phyloP scores from a whole-genome alignment of 1,284 basidiomycete genomes.

The Dichomitus squalens region DNA sequence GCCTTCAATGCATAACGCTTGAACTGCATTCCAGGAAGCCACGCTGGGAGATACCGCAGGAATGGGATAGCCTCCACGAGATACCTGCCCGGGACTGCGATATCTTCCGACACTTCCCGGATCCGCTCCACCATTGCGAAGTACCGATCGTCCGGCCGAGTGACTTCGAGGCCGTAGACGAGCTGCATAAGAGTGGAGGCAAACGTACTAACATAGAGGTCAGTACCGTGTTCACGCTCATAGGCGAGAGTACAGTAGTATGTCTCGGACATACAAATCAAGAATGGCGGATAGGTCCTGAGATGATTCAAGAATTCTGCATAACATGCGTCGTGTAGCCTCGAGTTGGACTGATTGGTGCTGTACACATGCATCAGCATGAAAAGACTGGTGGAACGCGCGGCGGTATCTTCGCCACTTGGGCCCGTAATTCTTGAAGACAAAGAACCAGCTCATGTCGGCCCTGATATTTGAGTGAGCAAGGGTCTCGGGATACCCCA shows the following conservation, averaged over 20 bases:
- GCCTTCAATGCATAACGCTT: background rate
- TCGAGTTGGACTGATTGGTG: background rate
- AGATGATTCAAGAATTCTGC: background rate
- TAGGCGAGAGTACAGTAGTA: too few relatives aligned
- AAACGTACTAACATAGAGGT: conserved; percentile 2
- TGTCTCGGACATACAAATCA: too few relatives aligned
- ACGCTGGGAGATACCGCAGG: conserved; percentile 24
- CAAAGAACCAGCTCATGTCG: background rate
- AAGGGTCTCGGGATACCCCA: too few relatives aligned
- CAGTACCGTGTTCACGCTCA: too few relatives aligned
- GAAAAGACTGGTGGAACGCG: conserved; percentile 11
- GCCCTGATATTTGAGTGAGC: too few relatives aligned
- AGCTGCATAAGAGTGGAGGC: conserved; percentile 9
- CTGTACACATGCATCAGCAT: background rate
- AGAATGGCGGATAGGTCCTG: background rate
- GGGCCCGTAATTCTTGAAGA: conserved; percentile 8
- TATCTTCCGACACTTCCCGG: background rate
- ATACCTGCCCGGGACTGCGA: conserved; percentile 8
- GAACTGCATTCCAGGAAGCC: conserved; percentile 29
- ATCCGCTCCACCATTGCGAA: conserved; percentile 2
- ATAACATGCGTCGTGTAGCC: background rate
- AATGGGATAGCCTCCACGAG: background rate
- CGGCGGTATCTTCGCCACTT: conserved; percentile 16
- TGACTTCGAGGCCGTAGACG: conserved; percentile 12
- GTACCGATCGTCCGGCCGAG: background rate